phyloP scores from a whole-genome alignment of 2,329 filamentous ascomycete species.

The Hypoxylon sp. region DNA sequence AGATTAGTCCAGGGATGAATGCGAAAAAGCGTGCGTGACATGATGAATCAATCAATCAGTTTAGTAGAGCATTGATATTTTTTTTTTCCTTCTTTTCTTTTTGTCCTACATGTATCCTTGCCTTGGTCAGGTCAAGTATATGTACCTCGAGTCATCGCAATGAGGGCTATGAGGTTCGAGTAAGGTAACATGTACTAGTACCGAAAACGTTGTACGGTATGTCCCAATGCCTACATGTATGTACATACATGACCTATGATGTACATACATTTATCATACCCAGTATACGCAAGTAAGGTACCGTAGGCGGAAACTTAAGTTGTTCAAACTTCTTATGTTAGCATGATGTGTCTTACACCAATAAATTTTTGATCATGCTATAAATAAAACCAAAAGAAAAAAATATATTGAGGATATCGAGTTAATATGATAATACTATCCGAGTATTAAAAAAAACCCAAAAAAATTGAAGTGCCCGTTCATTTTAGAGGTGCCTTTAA shows the following conservation, averaged over 20 bases:
- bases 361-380: not conserved
- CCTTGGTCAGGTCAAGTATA: not conserved
- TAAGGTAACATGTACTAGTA: slow-evolving; percentile 18
- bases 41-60: slow-evolving; percentile 37
- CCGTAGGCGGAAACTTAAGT: not conserved
- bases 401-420: not conserved
- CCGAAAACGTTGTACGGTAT: not conserved
- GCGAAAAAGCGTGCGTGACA: slow-evolving; percentile 45
- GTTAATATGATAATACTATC: not conserved
- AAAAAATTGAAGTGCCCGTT: too few species aligned
- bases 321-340: not conserved
- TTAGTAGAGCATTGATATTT: slow-evolving; percentile 30
- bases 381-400: not conserved
- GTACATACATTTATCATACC: not conserved
- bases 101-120: slow-evolving; percentile 20
- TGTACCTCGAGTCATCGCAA: not conserved
- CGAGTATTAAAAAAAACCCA: not conserved
- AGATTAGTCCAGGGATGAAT: slow-evolving; percentile 46
- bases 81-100: slow-evolving; percentile 18
- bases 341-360: not conserved
- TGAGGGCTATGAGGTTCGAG: not conserved
- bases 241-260: not conserved
- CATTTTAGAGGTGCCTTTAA: not conserved
- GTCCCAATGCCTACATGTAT: not conserved
- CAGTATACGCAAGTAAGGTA: not conserved